Evolutionary conservation across 257 asterid species (phyloP).

Genomic region (Solanum boliviense): DNA sequence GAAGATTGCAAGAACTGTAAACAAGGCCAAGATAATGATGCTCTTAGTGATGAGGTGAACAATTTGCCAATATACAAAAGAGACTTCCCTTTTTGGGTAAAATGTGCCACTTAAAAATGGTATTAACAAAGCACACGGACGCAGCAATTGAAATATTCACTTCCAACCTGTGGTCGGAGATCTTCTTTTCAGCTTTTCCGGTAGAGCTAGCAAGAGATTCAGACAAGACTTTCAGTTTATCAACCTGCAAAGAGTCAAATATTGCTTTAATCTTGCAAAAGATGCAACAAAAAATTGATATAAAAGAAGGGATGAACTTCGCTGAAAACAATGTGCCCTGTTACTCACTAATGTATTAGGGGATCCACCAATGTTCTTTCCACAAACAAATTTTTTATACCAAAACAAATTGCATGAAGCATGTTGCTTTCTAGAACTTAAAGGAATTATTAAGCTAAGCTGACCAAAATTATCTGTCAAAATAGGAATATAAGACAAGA

Average conservation of each 20-base stretch:
- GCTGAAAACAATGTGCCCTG: not conserved
- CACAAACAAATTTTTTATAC: not conserved
- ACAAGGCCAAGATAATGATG: not conserved
- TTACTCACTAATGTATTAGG: not conserved
- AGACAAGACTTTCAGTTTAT: constrained; percentile 81
- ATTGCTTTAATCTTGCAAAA: constrained; percentile 6
- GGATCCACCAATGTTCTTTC: not conserved
- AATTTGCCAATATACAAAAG: not conserved
- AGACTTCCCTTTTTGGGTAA: not conserved
- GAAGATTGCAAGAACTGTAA: not conserved
- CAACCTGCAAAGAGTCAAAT: constrained; percentile 54
- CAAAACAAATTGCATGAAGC: not conserved
- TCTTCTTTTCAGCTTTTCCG: constrained; percentile 80
- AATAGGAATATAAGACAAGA: not conserved
- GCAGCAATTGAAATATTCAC: not conserved
- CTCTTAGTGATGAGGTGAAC: not conserved
- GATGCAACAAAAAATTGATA: not conserved
- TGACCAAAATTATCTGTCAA: not conserved
- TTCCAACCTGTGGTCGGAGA: constrained; percentile 61
- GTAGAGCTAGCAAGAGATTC: constrained; percentile 88
- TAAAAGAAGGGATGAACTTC: not conserved
- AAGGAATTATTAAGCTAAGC: not conserved
- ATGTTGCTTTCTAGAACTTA: not conserved
- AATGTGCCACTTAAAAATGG: not conserved
- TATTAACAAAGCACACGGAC: not conserved